These are phyloP conservation scores for Tillandsia fasciculata DNA, from an alignment of 176 grass and related monocot species.

Conservation along the genomic window DNA sequence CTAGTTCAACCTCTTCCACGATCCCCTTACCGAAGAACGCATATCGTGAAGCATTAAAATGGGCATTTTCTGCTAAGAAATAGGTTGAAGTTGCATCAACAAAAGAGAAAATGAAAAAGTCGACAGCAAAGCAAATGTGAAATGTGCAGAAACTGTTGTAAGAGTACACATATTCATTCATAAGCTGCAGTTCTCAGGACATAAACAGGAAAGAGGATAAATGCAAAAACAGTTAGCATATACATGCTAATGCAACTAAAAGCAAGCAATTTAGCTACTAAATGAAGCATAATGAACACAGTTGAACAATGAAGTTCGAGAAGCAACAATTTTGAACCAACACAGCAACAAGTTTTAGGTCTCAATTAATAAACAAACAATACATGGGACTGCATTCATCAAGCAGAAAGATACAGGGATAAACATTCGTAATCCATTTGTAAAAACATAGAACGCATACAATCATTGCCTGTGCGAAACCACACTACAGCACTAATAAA, in stretches of 20 bases:
- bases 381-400: not conserved
- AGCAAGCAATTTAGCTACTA: not conserved
- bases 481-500: too few species aligned
- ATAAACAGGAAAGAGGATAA: not conserved
- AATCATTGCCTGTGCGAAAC: too few species aligned
- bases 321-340: not conserved
- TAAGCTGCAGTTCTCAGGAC: not conserved
- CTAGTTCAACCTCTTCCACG: slow-evolving; percentile 48
- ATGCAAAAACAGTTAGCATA: not conserved
- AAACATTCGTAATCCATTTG: not conserved
- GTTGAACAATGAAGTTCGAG: not conserved
- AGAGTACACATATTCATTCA: not conserved
- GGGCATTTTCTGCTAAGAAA: slow-evolving; percentile 22
- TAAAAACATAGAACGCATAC: not conserved
- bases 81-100: not conserved
- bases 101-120: not conserved
- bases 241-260: not conserved
- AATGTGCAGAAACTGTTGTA: not conserved
- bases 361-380: not conserved
- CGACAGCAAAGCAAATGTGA: not conserved
- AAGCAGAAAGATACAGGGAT: not conserved
- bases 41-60: slow-evolving; percentile 65
- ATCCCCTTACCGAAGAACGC: slow-evolving; percentile 51
- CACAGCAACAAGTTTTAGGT: not conserved
- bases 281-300: not conserved